Base-by-base conservation (phyloP, 2,329 filamentous ascomycete genomes). In the Chaetomiaceae sp. region DNA sequence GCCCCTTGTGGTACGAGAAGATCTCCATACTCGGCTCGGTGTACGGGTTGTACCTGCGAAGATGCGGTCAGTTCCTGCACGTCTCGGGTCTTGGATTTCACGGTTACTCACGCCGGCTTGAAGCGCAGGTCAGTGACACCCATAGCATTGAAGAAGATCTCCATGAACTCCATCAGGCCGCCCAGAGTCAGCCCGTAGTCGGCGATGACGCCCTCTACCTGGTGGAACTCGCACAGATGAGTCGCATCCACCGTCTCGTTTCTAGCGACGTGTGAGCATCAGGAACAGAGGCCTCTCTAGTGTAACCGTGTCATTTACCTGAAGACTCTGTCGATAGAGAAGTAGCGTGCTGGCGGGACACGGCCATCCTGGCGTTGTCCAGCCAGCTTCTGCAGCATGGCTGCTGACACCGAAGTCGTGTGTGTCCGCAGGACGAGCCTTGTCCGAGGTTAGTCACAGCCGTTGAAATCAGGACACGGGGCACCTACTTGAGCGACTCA, bases 1-100 rank as follows among this genome's bases (percentile, higher is more conserved):
- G 74, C 3, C 90, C 92, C 63, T 86, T 81, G 76, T 97, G 93
- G 75, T 86, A 97, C 59, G 88, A 89, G 73, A 97, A 99, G 60
- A 99, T 95, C 72, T 99, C 93, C 90, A 99, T 95, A 66, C 86
- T 87, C 25, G 93, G 91, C 72, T 99, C 93, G 23, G 90, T 96
- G 75, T 95, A 91, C 1, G 88, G 89, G 73, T 96, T 95, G 74
- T 95, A 89, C 1, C 53, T 54, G 43, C 41, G n/a, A 12, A 33
- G n/a, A 13, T 12, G 5, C 21, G 17, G 53, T 58, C 31, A 57
- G 40, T 10, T 20, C 13, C 30, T 31, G 31, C 6, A 34, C 39
- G 45, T 39, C 14, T 38, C 23, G 13, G 25, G n/a, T 19, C 14
- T 23, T 16, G 14, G 14, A 13, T 20, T 19, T n/a, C n/a, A 25